Conservation (phyloP, 2,329 filamentous ascomycete species). For the Ascochyta clinopodiicola region DNA sequence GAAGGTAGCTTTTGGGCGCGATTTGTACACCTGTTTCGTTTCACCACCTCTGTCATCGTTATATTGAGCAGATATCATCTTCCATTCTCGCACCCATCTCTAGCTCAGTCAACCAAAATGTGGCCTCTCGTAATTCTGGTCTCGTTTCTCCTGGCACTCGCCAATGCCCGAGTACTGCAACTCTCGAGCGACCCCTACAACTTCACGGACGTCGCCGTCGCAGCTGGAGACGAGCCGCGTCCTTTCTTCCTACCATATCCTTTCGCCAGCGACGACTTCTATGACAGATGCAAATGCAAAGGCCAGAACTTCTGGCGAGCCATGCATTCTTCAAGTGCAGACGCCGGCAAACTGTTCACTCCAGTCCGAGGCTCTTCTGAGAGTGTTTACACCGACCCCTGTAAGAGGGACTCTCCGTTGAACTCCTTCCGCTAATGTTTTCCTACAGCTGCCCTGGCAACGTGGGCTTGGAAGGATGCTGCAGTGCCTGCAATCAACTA, state of each 20-base stretch:
- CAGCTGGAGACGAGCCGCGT: not conserved
- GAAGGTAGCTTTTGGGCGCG: not conserved
- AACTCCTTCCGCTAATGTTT: not conserved
- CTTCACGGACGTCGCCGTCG: not conserved
- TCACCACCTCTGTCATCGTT: too few species aligned
- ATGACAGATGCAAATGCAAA: slow-evolving; percentile 6
- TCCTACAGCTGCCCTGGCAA: not conserved
- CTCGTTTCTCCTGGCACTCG: not conserved
- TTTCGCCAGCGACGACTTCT: not conserved
- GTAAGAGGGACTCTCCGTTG: not conserved
- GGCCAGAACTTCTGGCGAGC: slow-evolving; percentile 10
- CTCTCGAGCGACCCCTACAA: not conserved
- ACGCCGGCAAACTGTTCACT: slow-evolving; percentile 8
- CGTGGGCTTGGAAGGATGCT: slow-evolving; percentile 5
- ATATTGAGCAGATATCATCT: too few species aligned
- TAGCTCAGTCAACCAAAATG: not conserved
- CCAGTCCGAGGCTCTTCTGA: slow-evolving; percentile 2
- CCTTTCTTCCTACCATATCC: not conserved
- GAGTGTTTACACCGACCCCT: not conserved
- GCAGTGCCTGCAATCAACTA: not conserved
- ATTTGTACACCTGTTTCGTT: not conserved
- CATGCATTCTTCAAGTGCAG: slow-evolving; percentile 1
- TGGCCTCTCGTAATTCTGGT: not conserved
- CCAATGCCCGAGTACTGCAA: not conserved
- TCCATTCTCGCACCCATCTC: too few species aligned